Percentiles rank a stretch among this genome's conserved stretches.
These are phyloP conservation scores for Darksidea phi DNA, from an alignment of 495 filamentous ascomycete genomes.

Conservation along the genomic window DNA sequence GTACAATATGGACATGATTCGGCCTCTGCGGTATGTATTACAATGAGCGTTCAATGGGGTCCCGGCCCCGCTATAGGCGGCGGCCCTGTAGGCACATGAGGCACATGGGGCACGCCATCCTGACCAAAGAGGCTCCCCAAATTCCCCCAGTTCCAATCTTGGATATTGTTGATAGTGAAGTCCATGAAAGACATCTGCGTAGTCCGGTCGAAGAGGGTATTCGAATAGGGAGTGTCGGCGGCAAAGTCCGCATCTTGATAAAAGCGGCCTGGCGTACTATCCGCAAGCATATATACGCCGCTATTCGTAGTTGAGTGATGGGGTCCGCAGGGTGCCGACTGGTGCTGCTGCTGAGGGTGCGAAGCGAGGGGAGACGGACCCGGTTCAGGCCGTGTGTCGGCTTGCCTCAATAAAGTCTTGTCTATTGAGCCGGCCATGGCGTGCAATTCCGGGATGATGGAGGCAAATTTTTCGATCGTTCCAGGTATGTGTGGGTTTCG, in stretches of 20 bases:
- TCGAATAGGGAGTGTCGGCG: background rate
- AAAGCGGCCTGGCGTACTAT: slow-evolving; percentile 6
- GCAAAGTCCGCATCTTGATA: slow-evolving; percentile 5
- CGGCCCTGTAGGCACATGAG: too few relatives aligned
- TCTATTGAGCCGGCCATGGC: slow-evolving; percentile 23
- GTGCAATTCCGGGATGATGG: slow-evolving; percentile 17
- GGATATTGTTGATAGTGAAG: slow-evolving; percentile 28
- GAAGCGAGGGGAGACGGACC: background rate
- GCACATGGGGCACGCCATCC: too few relatives aligned
- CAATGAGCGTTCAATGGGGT: too few relatives aligned
- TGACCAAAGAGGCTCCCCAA: slow-evolving; percentile 17
- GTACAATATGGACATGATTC: too few relatives aligned
- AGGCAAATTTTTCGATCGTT: slow-evolving; percentile 29
- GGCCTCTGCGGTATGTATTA: too few relatives aligned
- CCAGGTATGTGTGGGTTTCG: slow-evolving; percentile 30
- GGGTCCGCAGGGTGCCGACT: background rate
- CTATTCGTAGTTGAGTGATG: slow-evolving; percentile 21
- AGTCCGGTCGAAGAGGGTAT: slow-evolving; percentile 3
- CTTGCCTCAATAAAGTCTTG: background rate
- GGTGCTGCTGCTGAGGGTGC: background rate
- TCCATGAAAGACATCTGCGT: slow-evolving; percentile 31
- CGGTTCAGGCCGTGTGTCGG: background rate
- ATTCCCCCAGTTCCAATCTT: slow-evolving; percentile 30
- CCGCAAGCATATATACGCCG: slow-evolving; percentile 24
- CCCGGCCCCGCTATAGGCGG: too few relatives aligned